Evolutionary conservation across 768 basidiomycete genomes (phyloP), one percentile per base, ranked within the genome.

Genomic region (Auriscalpium vulgare): DNA sequence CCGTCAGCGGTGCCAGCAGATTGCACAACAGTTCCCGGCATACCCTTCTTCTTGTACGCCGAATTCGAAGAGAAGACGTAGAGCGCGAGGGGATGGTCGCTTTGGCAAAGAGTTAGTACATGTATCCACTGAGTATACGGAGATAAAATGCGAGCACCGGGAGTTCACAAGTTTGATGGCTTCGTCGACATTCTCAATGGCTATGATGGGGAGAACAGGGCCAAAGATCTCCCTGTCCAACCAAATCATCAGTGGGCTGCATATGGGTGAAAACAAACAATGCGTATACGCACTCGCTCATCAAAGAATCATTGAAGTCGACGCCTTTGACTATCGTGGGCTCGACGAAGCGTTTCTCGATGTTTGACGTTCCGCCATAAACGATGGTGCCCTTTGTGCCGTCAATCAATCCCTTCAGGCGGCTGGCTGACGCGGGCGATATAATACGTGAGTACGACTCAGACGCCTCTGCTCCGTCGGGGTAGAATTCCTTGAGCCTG

Each of bases 271-370:
- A 29, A 29, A 29, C 29, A 29, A 29, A 29, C 29, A 29, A 1
- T 29, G 29, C n/a, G 10, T 36, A 9, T 16, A 3, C 84, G 44
- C 62, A 86, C 87, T 87, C 84, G 65, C 75, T 75, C 86, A 93
- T 87, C 56, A 91, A 68, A 0, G 84, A 76, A 68, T 93, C 90
- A 52, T 81, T 81, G 0, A 60, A 62, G 37, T 71, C 67, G 2
- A 91, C 83, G 59, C 84, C 77, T 43, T 70, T 78, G 11, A 94
- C 81, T 36, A 91, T 66, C 0, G 89, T 91, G 2, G 89, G 87
- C 19, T 84, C 81, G 59, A 92, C 83, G 60, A 78, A 87, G 56
- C 79, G 74, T 40, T 66, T 74, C 17, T 68, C 72, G 57, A 77
- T 79, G 51, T 88, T 80, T 0, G 75, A 74, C 46, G 79, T 67